Evolutionary conservation across 305 asterid species (phyloP).

Genomic region (Petunia hybrid): DNA sequence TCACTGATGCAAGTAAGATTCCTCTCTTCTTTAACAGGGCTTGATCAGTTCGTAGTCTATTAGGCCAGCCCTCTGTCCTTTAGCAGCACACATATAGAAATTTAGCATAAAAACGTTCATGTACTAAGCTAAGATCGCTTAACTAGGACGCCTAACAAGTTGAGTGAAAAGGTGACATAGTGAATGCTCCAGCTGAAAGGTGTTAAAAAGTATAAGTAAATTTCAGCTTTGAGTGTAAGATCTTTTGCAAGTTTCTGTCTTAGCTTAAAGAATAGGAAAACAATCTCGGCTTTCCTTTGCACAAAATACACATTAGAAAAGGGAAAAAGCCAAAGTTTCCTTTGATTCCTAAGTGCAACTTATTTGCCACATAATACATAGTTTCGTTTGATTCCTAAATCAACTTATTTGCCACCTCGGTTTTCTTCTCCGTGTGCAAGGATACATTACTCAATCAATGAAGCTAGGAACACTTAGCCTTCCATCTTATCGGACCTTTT

Average conservation of each 20-base stretch:
- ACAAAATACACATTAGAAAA: not conserved
- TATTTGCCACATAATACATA: not conserved
- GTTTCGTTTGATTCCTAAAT: not conserved
- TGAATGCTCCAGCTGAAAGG: not conserved
- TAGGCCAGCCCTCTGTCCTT: too few species aligned
- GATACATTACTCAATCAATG: slow-evolving; percentile 76
- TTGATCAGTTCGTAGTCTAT: too few species aligned
- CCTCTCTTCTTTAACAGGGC: not conserved
- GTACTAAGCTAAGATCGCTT: not conserved
- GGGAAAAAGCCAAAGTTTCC: not conserved
- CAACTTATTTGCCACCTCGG: slow-evolving; percentile 11
- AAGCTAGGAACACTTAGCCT: slow-evolving; percentile 74
- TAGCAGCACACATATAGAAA: too few species aligned
- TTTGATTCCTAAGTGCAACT: slow-evolving; percentile 4
- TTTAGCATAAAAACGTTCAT: too few species aligned
- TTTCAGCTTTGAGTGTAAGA: too few species aligned
- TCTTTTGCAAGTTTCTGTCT: not conserved
- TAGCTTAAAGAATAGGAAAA: not conserved
- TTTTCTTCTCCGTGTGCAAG: slow-evolving; percentile 43
- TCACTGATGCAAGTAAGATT: slow-evolving; percentile 82
- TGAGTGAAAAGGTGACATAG: not conserved
- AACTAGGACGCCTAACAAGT: not conserved
- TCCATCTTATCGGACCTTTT: slow-evolving; percentile 74
- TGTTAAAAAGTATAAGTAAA: not conserved
- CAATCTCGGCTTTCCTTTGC: slow-evolving; percentile 7